Conservation (phyloP, 371 early-diverging fungal genomes). For the Thermomucor indicae-seudaticae region DNA sequence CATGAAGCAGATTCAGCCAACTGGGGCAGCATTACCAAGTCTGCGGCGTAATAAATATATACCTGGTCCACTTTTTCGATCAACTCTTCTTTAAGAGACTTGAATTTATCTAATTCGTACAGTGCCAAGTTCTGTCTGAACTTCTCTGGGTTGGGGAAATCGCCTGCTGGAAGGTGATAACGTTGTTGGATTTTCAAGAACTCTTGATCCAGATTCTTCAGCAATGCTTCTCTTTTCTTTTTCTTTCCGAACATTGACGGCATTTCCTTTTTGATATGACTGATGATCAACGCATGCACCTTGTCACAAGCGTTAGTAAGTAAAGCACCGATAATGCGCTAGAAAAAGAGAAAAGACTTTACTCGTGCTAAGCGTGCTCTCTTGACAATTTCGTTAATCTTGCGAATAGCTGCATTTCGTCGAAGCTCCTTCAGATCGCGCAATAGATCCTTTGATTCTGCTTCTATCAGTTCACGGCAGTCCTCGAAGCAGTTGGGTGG, state of each 20-base stretch:
- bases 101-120: slow-evolving; percentile 78
- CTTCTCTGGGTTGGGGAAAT: slow-evolving; percentile 67
- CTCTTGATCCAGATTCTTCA: slow-evolving; percentile 67
- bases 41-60: background rate
- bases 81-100: slow-evolving; percentile 64
- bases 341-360: background rate
- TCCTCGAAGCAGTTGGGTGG: slow-evolving; percentile 73
- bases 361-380: slow-evolving; percentile 73
- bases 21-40: background rate
- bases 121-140: slow-evolving; percentile 57
- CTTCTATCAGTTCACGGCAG: slow-evolving; percentile 62
- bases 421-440: slow-evolving; percentile 69
- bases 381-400: slow-evolving; percentile 89
- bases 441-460: slow-evolving; percentile 77
- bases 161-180: slow-evolving; percentile 68
- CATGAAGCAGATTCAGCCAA: background rate
- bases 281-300: slow-evolving; percentile 79
- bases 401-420: slow-evolving; percentile 75
- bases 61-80: slow-evolving; percentile 55
- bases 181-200: slow-evolving; percentile 70
- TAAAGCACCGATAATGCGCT: no score
- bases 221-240: slow-evolving; percentile 67
- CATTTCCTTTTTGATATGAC: slow-evolving; percentile 76
- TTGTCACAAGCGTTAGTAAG: slow-evolving; percentile 1
- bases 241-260: slow-evolving; percentile 79